phyloP scores from a whole-genome alignment of 352 stramenopile species.

The Elongisporangium undulatum region DNA sequence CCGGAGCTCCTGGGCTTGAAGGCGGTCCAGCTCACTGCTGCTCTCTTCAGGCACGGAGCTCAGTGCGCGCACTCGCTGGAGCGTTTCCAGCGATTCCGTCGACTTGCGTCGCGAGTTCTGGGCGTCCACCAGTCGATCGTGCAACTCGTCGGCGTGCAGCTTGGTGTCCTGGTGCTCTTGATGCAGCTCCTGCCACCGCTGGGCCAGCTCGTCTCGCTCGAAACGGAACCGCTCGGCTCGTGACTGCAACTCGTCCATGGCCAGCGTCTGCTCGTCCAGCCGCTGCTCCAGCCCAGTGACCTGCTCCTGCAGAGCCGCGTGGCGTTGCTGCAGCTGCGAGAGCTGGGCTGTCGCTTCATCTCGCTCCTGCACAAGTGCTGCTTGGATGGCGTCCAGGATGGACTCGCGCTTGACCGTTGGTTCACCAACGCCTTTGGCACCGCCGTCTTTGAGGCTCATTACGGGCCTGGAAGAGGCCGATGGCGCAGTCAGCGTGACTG shows the following conservation, averaged over 20 bases:
- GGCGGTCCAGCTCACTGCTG: conserved; percentile 3
- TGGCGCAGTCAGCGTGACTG: not conserved
- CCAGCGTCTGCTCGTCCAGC: conserved; percentile 19
- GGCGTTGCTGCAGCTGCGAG: conserved; percentile 14
- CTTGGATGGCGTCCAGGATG: not conserved
- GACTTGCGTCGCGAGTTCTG: conserved; percentile 19
- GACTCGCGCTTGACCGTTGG: not conserved
- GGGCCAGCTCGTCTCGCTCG: conserved; percentile 30
- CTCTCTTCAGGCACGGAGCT: conserved; percentile 3
- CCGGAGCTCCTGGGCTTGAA: conserved; percentile 4
- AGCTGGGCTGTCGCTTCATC: conserved; percentile 16
- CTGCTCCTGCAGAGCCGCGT: conserved; percentile 15
- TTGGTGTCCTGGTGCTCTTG: conserved; percentile 43
- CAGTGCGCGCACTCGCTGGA: not conserved
- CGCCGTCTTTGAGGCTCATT: not conserved
- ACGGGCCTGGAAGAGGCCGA: not conserved
- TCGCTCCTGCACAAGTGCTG: conserved; percentile 5
- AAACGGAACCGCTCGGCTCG: conserved; percentile 30
- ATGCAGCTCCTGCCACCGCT: conserved; percentile 43
- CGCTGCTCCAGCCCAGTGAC: conserved; percentile 18
- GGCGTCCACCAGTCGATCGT: conserved; percentile 40
- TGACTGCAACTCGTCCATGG: conserved; percentile 12
- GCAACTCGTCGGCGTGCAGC: conserved; percentile 50
- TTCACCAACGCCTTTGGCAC: not conserved
- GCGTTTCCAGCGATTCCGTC: not conserved